phyloP scores from a whole-genome alignment of 306 rosid genomes.

The Benincasa hispida region DNA sequence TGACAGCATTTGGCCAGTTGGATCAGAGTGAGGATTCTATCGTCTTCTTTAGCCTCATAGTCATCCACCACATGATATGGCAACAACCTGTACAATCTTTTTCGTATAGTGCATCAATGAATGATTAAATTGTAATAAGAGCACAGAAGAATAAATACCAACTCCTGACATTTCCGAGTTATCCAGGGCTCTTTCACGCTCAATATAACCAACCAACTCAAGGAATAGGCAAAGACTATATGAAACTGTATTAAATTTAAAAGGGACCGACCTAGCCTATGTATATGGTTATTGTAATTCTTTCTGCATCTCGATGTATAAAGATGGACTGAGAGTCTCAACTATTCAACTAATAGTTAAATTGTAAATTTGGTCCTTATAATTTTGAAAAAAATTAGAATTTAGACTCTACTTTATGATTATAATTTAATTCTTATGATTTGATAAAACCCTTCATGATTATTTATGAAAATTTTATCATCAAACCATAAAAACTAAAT shows the following conservation, averaged over 20 bases:
- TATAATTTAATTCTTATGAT: too few relatives aligned
- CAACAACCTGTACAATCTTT: constrained; percentile 43
- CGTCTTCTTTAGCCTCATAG: constrained; percentile 98
- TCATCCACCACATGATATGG: constrained; percentile 98
- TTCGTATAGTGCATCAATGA: not conserved
- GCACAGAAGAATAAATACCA: not conserved
- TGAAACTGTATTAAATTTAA: not conserved
- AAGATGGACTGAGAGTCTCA: not conserved
- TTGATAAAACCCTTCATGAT: too few relatives aligned
- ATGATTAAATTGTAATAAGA: not conserved
- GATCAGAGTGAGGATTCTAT: constrained; percentile 88
- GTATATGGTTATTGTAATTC: not conserved
- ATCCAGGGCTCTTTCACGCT: too few relatives aligned
- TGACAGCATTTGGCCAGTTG: constrained; percentile 81
- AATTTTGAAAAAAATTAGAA: too few relatives aligned
- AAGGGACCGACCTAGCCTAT: not conserved
- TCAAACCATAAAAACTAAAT: too few relatives aligned
- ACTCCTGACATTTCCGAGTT: too few relatives aligned
- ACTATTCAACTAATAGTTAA: not conserved
- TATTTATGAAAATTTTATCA: too few relatives aligned
- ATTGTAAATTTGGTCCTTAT: too few relatives aligned
- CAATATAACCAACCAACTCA: not conserved
- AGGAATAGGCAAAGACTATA: not conserved
- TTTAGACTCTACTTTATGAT: too few relatives aligned
- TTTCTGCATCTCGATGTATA: not conserved